Evolutionary conservation across 192 early-diverging fungal genomes (phyloP), one percentile per base, ranked within the genome.

Genomic region (Backusella parvicylindrica): DNA sequence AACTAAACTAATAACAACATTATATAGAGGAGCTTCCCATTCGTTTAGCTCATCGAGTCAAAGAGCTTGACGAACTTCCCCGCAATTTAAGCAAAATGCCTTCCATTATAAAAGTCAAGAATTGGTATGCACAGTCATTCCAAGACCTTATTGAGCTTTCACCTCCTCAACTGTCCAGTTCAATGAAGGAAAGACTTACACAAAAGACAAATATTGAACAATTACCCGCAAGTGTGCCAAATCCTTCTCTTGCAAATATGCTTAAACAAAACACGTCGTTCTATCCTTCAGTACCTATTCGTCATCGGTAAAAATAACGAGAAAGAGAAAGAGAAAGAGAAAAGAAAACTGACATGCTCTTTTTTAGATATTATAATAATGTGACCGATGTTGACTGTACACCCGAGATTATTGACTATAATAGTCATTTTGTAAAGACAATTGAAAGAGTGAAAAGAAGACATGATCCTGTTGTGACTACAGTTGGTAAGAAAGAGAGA

Each of bases 51-150:
- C 95, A 97, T 76, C 88, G 97, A 23, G 95, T 97, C 43, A 96
- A 97, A 26, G 97, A 99, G 83, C 88, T 99, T 31, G 97, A 99
- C 64, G 89, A 91, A 71, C 81, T 97, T 23, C 97, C 97, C 0
- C 89, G 95, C 70, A 87, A 89, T 37, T 87, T 99, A 37, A 90
- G 88, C 70, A 86, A 95, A 47, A 99, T 97, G 97, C 92, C 92
- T 11, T 94, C 93, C 30, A 93, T 99, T 67, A 78, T 90, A 41
- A 87, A 89, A n/a, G 97, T 99, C 35, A 95, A 96, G 80, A 87
- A 95, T 78, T 96, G 95, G 97, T 99, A 99, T 82, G 92, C 94
- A 36, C 94, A 96, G 66, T 94, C 92, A 60, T 96, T 95, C 83
- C 86, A 92, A 30, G 74, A 67, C 4, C 36, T 75, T 12, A 67